Conservation (phyloP, 768 basidiomycete species). For the Tubosaeta sp. region DNA sequence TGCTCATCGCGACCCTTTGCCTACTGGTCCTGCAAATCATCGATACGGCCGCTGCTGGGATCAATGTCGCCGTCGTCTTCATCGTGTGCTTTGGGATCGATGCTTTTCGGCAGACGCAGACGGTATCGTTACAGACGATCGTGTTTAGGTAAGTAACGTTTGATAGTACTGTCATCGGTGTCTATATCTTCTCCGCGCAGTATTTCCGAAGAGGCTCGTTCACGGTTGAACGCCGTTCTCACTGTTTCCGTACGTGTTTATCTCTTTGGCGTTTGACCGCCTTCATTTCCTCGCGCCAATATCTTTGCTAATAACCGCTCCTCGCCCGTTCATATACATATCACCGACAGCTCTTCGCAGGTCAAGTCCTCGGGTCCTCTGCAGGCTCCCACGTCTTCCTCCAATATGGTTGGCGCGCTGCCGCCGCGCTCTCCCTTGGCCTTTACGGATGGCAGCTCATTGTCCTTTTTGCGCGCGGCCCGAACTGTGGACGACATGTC, state of each 20-base stretch:
- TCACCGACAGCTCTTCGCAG: constrained; percentile 25
- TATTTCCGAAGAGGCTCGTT: constrained; percentile 26
- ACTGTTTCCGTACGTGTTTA: constrained; percentile 22
- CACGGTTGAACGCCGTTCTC: constrained; percentile 29
- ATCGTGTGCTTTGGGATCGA: constrained; percentile 41
- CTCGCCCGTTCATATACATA: not conserved
- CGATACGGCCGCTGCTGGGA: constrained; percentile 35
- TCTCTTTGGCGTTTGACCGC: not conserved
- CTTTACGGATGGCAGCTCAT: constrained; percentile 33
- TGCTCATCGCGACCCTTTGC: constrained; percentile 32
- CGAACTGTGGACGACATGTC: constrained; percentile 29
- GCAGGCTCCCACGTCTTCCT: constrained; percentile 40
- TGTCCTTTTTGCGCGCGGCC: constrained; percentile 36
- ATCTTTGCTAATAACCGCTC: not conserved
- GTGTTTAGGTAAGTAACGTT: constrained; percentile 21
- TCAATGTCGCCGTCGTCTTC: constrained; percentile 36
- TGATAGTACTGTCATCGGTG: not conserved
- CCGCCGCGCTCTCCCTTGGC: constrained; percentile 31
- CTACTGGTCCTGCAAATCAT: constrained; percentile 29
- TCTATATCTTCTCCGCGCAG: constrained; percentile 4
- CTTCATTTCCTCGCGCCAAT: not conserved
- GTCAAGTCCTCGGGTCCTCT: constrained; percentile 43
- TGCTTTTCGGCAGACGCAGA: constrained; percentile 37
- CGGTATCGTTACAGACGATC: constrained; percentile 31
- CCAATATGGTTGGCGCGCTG: constrained; percentile 36